Evolutionary conservation across 441 rosid genomes (phyloP).

Genomic region (Croton setiger): DNA sequence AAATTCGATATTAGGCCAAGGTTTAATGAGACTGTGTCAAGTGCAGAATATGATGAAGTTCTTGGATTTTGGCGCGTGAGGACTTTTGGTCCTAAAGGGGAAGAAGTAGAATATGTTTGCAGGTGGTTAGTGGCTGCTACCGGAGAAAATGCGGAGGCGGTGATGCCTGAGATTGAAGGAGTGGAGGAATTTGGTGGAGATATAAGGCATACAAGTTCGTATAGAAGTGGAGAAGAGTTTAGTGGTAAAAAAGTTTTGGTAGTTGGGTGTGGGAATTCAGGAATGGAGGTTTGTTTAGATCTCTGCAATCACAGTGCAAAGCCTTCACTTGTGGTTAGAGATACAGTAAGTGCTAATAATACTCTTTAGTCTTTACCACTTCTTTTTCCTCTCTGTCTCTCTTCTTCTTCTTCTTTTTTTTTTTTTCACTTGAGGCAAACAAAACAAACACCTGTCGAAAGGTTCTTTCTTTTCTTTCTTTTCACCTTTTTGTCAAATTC

Average conservation of each 20-base stretch:
- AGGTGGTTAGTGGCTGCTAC: conserved; percentile 76
- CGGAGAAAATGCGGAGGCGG: conserved; percentile 91
- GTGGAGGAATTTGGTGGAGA: conserved; percentile 47
- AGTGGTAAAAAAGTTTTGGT: conserved; percentile 61
- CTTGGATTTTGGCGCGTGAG: conserved; percentile 58
- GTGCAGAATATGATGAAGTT: conserved; percentile 51
- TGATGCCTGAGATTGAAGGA: conserved; percentile 63
- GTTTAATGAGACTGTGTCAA: conserved; percentile 51
- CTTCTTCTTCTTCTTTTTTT: background rate
- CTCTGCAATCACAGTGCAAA: conserved; percentile 63
- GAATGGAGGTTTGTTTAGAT: conserved; percentile 92
- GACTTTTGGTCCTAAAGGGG: conserved; percentile 37
- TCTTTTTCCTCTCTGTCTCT: no score
- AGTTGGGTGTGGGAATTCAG: conserved; percentile 90
- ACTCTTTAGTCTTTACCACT: background rate
- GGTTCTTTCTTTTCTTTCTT: conserved; percentile 9
- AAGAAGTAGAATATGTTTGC: conserved; percentile 45
- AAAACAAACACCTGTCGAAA: background rate
- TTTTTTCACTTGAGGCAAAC: no score
- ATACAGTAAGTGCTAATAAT: conserved; percentile 53
- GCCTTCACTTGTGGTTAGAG: conserved; percentile 74
- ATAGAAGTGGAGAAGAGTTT: conserved; percentile 56
- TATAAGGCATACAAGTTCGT: conserved; percentile 60
- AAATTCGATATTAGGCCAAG: conserved; percentile 45
- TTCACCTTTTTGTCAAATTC: background rate